Evolutionary conservation across 345 rosid species (phyloP).

Genomic region (Camelina neglecta): DNA sequence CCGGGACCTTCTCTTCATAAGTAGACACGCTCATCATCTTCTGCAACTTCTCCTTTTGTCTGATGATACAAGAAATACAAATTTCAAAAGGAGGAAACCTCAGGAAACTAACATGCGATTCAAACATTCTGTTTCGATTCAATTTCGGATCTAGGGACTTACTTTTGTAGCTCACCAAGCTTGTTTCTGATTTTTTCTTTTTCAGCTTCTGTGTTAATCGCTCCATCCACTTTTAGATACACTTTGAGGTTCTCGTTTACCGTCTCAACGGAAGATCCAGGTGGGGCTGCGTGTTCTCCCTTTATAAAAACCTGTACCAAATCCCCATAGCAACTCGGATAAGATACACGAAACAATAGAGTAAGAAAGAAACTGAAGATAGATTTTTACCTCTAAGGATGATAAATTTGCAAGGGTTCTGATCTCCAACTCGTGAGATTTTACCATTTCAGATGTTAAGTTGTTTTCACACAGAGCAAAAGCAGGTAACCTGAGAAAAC

Average conservation of each 20-base stretch:
- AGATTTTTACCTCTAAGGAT: constrained; percentile 63
- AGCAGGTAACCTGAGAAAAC: constrained; percentile 71
- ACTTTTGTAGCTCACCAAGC: constrained; percentile 75
- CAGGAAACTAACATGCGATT: not conserved
- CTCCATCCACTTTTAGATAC: constrained; percentile 77
- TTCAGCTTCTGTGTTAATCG: constrained; percentile 64
- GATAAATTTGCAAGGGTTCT: constrained; percentile 78
- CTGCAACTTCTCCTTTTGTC: constrained; percentile 83
- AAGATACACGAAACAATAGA: not conserved
- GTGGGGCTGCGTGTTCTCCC: constrained; percentile 71
- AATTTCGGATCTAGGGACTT: constrained; percentile 33
- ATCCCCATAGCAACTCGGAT: constrained; percentile 2
- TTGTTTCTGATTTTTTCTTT: constrained; percentile 68
- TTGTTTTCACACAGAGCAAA: constrained; percentile 76
- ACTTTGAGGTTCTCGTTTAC: constrained; percentile 84
- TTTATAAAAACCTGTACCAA: constrained; percentile 64
- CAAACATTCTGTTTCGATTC: not conserved
- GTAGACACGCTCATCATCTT: constrained; percentile 66
- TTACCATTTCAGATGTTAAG: constrained; percentile 56
- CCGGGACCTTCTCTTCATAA: constrained; percentile 78
- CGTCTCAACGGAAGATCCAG: constrained; percentile 75
- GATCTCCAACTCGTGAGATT: constrained; percentile 73
- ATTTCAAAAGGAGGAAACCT: not conserved
- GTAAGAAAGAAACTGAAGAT: not conserved
- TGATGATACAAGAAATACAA: constrained; percentile 39